Evolutionary conservation across 208 protist species (phyloP), one percentile per base, ranked within the genome.

Genomic region (Crithidia brevicula): DNA sequence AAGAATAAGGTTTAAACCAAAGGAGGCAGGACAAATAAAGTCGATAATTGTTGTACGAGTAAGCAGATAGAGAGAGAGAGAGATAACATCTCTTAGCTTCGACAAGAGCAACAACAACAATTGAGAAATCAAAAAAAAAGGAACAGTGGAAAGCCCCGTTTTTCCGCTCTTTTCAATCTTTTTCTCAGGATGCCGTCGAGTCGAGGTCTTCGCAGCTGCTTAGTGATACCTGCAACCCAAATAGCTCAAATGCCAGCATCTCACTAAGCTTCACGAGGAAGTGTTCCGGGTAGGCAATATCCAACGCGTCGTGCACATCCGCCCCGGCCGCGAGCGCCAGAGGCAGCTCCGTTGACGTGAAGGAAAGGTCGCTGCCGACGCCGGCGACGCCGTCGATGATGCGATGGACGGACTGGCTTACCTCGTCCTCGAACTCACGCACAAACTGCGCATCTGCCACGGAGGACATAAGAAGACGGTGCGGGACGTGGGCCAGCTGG

Each of bases 191-290:
- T 4, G 45, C 43, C 5, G 46, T 63, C n/a, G 61, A 72, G 40
- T 93, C 86, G 8, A 96, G 58, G 25, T 96, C 88, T 25, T 96
- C 91, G 51, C 91, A 96, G 30, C 85, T 86, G 23, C 84, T 73
- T 10, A 96, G 64, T 11, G 89, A 78, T 10, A 92, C 30, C 20
- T 69, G 68, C 30, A 93, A 27, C 1, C 86, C 91, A 23, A 94
- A 62, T 27, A 96, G 67, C 52, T 83, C 72, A 30, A 75, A 80
- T 46, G 75, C 50, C 43, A 96, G 53, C 51, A 64, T 53, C 67
- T 93, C 85, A 33, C 81, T 88, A 34, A 96, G 72, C 49, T 58
- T 52, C 28, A 89, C 79, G 25, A 96, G 63, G 67, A 89, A 94
- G 36, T 88, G 79, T 9, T 74, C 73, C 1, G 88, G 88, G 33